Conservation (phyloP, 345 rosid genomes). For the Ceriops decandra region DNA sequence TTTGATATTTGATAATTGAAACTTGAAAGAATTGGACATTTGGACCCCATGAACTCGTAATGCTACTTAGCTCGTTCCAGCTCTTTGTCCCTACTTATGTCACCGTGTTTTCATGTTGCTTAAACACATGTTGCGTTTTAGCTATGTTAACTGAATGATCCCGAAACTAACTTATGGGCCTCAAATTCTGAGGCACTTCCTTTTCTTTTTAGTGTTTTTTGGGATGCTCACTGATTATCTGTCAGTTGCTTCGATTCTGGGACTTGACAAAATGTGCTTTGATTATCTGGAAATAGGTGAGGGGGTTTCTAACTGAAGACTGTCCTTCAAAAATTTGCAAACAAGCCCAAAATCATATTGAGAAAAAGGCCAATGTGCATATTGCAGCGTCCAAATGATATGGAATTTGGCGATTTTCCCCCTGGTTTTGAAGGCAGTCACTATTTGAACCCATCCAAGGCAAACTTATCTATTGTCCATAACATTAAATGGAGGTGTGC, state of each 20-base stretch:
- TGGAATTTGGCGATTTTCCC: conserved; percentile 26
- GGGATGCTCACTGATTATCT: background rate
- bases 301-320: conserved; percentile 41
- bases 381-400: conserved; percentile 13
- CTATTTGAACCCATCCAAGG: conserved; percentile 16
- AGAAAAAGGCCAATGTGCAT: conserved; percentile 12
- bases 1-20: too few species aligned
- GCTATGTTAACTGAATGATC: too few species aligned
- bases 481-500: conserved; percentile 46
- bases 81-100: too few species aligned
- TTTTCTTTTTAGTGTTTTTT: background rate
- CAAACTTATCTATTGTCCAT: conserved; percentile 22
- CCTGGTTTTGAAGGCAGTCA: conserved; percentile 45
- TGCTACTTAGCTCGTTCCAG: too few species aligned
- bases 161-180: too few species aligned
- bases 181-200: background rate
- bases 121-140: too few species aligned
- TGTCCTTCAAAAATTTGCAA: conserved; percentile 45
- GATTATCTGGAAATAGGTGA: conserved; percentile 36
- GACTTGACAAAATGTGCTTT: background rate
- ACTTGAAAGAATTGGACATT: too few species aligned
- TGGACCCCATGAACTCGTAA: too few species aligned
- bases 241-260: background rate
- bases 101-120: too few species aligned
- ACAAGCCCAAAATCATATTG: conserved; percentile 21